These are phyloP conservation scores for Pelargonium australe DNA, from an alignment of 441 rosid genomes.

Conservation along the genomic window DNA sequence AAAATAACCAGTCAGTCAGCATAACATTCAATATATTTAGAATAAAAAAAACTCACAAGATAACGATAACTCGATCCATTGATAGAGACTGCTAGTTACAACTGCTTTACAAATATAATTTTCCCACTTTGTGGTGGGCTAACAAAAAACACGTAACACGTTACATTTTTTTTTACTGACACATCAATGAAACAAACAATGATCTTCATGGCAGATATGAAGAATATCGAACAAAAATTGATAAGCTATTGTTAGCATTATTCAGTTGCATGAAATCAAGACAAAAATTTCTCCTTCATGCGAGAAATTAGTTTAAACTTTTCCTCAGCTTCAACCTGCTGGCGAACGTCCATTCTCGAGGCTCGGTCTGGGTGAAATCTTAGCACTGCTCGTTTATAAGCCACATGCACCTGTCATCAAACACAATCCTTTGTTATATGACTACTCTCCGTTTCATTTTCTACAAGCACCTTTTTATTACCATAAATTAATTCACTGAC, in stretches of 20 bases:
- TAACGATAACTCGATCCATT: background rate
- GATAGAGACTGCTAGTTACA: background rate
- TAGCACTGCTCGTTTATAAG: conserved; percentile 63
- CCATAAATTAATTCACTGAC: too few species aligned
- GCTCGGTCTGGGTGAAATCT: conserved; percentile 83
- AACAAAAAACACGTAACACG: background rate
- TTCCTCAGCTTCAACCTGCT: conserved; percentile 83
- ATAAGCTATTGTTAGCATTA: background rate
- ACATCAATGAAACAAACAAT: background rate
- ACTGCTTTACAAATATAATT: background rate
- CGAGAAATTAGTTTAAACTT: conserved; percentile 79
- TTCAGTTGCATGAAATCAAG: conserved; percentile 17
- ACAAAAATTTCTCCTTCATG: conserved; percentile 59
- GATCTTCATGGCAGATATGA: background rate
- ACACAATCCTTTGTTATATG: background rate
- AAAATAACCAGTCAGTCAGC: background rate
- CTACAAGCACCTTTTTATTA: too few species aligned
- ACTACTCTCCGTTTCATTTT: background rate
- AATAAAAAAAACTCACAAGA: background rate
- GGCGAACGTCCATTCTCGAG: conserved; percentile 54
- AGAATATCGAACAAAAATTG: background rate
- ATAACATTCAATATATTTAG: background rate
- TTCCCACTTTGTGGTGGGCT: background rate
- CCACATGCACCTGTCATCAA: conserved; percentile 57
- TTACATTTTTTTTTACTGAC: background rate